Base-by-base conservation (phyloP, 192 early-diverging fungal genomes). In the Gonapodya prolifera region DNA sequence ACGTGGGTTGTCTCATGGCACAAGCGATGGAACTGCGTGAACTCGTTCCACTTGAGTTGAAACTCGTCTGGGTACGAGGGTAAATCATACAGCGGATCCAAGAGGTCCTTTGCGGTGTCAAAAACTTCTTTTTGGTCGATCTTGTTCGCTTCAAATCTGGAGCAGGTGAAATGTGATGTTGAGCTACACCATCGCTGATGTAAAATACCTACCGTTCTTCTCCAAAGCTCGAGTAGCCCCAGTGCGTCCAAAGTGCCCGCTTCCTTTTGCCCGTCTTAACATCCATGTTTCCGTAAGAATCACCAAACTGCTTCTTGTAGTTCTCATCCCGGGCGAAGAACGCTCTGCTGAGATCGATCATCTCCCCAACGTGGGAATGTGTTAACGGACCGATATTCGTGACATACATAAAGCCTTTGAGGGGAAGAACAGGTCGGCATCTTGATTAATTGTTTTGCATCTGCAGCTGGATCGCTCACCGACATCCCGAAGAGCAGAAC, bases 91-190 rank as follows among this genome's bases (percentile, higher is more conserved):
- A 2, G 8, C 8, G 28, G 71, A 29, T 73, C 28, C 18, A 73
- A 29, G 8, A 73, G 31, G 71, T 73, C 71, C 31, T 73, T 73
- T 2, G 28, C 18, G 28, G 32, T 18, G 31, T 73, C 71, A 32
- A 73, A 32, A 8, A 73, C 71, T 29, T 73, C 71, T 32, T 73
- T 73, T 32, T 73, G 71, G 71, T 73, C 71, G 71, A 73, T 32
- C 31, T 73, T 73, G 71, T 32, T 29, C 8, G 71, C 31, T 73
- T 73, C 71, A 29, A 73, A 73, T 18, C 71, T 18, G 28, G 13
- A 8, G 8, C 29, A 32, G 18, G 28, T 32, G 71, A 30, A 30
- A 18, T 2, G 8, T 16, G 71, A 13, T 18, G 32, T 30, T 73
- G 28, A 18, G n/a, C n/a, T n/a, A n/a, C n/a, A n/a, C n/a, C n/a